phyloP scores from a whole-genome alignment of 371 early-diverging fungal genomes.

The Rhizopus delemar region DNA sequence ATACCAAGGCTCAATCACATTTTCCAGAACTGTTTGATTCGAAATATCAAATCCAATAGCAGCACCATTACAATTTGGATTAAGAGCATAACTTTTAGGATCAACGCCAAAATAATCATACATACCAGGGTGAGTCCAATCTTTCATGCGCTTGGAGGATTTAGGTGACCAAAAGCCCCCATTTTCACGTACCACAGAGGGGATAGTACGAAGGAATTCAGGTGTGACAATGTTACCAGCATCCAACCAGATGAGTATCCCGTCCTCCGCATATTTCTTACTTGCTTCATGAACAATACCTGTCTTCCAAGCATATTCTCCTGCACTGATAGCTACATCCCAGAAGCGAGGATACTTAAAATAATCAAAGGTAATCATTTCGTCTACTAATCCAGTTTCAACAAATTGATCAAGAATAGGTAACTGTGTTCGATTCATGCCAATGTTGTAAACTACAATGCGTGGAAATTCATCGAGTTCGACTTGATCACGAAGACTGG shows the following conservation, averaged over 20 bases:
- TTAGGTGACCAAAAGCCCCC: slow-evolving; percentile 55
- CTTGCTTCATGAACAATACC: slow-evolving; percentile 64
- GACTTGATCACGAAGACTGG: slow-evolving; percentile 39
- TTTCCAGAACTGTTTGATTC: slow-evolving; percentile 37
- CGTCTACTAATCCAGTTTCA: slow-evolving; percentile 44
- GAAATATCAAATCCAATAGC: slow-evolving; percentile 52
- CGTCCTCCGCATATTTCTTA: slow-evolving; percentile 38
- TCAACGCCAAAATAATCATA: slow-evolving; percentile 46
- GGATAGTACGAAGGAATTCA: slow-evolving; percentile 54
- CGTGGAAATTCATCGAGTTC: slow-evolving; percentile 40
- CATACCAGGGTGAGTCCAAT: slow-evolving; percentile 57
- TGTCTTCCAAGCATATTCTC: slow-evolving; percentile 71
- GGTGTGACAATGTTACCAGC: slow-evolving; percentile 59
- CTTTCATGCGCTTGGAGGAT: slow-evolving; percentile 37
- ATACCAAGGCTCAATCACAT: slow-evolving; percentile 53
- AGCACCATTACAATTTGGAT: slow-evolving; percentile 61
- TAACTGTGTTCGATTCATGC: slow-evolving; percentile 52
- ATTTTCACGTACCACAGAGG: slow-evolving; percentile 33
- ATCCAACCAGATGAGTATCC: slow-evolving; percentile 62
- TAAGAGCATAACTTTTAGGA: slow-evolving; percentile 31
- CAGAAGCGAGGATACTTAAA: slow-evolving; percentile 61
- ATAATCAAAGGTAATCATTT: slow-evolving; percentile 56
- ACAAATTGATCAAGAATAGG: slow-evolving; percentile 49
- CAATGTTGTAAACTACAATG: slow-evolving; percentile 54
- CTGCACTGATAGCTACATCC: slow-evolving; percentile 59